phyloP scores from a whole-genome alignment of 805 yeast genomes.

The Wickerhamomyces bisporus region DNA sequence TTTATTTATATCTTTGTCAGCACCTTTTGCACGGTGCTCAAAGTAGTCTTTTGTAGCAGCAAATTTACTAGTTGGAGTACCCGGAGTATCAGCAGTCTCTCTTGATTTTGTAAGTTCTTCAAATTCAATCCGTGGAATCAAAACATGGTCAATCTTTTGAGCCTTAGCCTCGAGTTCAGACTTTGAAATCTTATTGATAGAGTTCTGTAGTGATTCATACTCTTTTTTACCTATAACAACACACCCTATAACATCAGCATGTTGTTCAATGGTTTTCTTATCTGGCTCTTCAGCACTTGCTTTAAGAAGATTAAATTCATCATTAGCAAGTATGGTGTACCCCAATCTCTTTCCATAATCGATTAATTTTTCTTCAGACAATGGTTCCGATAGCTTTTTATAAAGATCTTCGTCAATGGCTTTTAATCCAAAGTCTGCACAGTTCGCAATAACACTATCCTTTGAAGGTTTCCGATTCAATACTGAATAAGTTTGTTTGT shows the following conservation, averaged over 20 bases:
- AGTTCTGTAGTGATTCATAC: conserved; percentile 18
- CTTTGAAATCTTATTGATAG: conserved; percentile 19
- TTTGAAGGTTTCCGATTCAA: conserved; percentile 7
- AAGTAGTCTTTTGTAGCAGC: conserved; percentile 30
- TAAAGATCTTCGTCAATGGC: too few relatives aligned
- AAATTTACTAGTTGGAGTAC: conserved; percentile 25
- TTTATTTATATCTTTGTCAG: conserved; percentile 19
- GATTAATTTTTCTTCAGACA: conserved; percentile 18
- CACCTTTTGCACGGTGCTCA: conserved; percentile 27
- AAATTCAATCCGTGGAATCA: conserved; percentile 20
- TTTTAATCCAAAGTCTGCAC: too few relatives aligned
- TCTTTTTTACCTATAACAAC: conserved; percentile 20
- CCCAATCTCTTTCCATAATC: conserved; percentile 17
- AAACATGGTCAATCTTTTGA: conserved; percentile 23
- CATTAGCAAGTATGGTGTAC: conserved; percentile 20
- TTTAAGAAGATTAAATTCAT: conserved; percentile 19
- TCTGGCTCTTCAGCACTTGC: conserved; percentile 22
- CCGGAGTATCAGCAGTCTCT: conserved; percentile 3
- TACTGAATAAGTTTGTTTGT: conserved; percentile 5
- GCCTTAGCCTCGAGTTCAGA: conserved; percentile 27
- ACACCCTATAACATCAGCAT: conserved; percentile 18
- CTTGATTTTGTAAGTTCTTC: conserved; percentile 6
- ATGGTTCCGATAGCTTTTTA: too few relatives aligned
- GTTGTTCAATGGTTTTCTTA: conserved; percentile 11
- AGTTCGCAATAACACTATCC: conserved; percentile 20